These are phyloP conservation scores for Nematocida homosporus DNA, from an alignment of 371 early-diverging fungal species.

Conservation along the genomic window DNA sequence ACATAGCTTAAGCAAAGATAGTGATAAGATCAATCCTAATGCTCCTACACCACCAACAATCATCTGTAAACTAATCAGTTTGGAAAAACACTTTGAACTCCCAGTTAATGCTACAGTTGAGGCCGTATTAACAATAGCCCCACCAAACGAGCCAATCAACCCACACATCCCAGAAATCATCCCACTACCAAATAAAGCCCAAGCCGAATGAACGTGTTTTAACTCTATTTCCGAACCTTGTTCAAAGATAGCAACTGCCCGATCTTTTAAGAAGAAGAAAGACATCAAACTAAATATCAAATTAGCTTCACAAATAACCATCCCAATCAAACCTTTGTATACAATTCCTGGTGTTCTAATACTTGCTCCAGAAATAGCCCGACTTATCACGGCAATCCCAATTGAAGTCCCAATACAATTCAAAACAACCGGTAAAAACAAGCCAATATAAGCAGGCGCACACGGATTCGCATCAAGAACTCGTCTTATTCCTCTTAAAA, in stretches of 20 bases:
- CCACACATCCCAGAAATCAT: constrained; percentile 62
- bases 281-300: constrained; percentile 60
- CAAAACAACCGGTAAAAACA: constrained; percentile 61
- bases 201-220: constrained; percentile 1
- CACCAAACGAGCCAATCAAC: constrained; percentile 62
- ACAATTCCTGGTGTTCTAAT: constrained; percentile 63
- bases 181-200: constrained; percentile 56
- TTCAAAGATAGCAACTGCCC: constrained; percentile 14
- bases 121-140: constrained; percentile 65
- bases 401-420: constrained; percentile 61
- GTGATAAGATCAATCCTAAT: constrained; percentile 62
- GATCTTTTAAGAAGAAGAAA: constrained; percentile 58
- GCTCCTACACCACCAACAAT: constrained; percentile 66
- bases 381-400: constrained; percentile 62
- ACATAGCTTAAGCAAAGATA: constrained; percentile 21
- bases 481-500: neutral
- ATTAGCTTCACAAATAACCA: constrained; percentile 68
- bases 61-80: constrained; percentile 66
- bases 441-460: constrained; percentile 56
- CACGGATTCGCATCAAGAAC: constrained; percentile 2
- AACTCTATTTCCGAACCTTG: constrained; percentile 2
- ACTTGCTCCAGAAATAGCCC: constrained; percentile 64
- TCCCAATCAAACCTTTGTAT: constrained; percentile 66
- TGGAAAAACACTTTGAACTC: constrained; percentile 65
- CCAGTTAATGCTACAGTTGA: constrained; percentile 66